These are phyloP conservation scores for Lumnitzera racemosa DNA, from an alignment of 345 rosid species.

Conservation along the genomic window DNA sequence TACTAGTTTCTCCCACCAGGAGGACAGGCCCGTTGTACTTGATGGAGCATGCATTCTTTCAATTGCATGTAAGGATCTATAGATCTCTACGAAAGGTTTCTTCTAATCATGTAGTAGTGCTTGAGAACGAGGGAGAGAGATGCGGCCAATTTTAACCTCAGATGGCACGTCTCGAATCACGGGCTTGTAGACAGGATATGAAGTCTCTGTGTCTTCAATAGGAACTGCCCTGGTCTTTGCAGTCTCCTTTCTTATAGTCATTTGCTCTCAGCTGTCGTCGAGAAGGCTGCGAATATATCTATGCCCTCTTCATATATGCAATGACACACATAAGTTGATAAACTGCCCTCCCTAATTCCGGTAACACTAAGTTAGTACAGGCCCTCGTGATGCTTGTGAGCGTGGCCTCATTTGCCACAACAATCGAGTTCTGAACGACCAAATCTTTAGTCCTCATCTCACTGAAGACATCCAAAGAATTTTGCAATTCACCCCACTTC, in stretches of 20 bases:
- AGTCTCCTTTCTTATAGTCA: constrained; percentile 40
- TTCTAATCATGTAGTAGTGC: constrained; percentile 33
- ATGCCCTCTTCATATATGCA: constrained; percentile 73
- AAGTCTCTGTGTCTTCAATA: constrained; percentile 24
- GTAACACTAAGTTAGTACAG: constrained; percentile 47
- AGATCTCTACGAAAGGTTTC: constrained; percentile 60
- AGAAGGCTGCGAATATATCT: constrained; percentile 69
- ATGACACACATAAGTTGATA: constrained; percentile 42
- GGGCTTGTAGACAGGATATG: constrained; percentile 52
- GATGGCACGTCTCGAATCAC: constrained; percentile 47
- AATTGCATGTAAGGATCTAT: constrained; percentile 59
- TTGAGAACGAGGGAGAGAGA: constrained; percentile 43
- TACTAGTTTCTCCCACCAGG: constrained; percentile 98
- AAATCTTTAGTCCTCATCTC: constrained; percentile 53
- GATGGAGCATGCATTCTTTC: constrained; percentile 85
- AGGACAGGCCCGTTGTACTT: constrained; percentile 86
- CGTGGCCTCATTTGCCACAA: constrained; percentile 41
- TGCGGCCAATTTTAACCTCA: constrained; percentile 67
- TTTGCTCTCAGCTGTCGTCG: constrained; percentile 41
- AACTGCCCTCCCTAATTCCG: constrained; percentile 49
- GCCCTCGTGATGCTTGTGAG: constrained; percentile 62
- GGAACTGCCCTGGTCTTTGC: constrained; percentile 62
- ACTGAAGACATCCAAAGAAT: constrained; percentile 35
- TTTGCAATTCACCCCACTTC: constrained; percentile 37
- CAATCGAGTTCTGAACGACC: constrained; percentile 70